These are phyloP conservation scores for Lomentospora prolificans DNA, from an alignment of 2,329 filamentous ascomycete species.

Conservation along the genomic window DNA sequence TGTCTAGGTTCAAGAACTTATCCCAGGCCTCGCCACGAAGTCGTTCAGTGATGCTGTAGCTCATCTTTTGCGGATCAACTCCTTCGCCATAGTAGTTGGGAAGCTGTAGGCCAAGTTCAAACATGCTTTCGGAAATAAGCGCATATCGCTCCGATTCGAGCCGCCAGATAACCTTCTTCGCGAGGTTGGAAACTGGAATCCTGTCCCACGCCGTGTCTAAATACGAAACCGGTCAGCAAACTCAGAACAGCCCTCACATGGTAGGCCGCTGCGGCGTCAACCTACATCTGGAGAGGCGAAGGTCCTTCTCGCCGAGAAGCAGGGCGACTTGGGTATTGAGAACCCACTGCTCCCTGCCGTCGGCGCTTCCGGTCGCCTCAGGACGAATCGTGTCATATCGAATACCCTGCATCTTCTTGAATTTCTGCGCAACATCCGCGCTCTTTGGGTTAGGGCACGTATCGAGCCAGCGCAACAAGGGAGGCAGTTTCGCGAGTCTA, in stretches of 20 bases:
- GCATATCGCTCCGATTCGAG: slow-evolving; percentile 48
- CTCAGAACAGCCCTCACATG: neutral
- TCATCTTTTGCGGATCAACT: slow-evolving; percentile 33
- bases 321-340: slow-evolving; percentile 55
- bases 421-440: slow-evolving; percentile 40
- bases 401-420: slow-evolving; percentile 48
- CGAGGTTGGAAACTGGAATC: slow-evolving; percentile 39
- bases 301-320: slow-evolving; percentile 54
- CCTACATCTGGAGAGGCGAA: slow-evolving; percentile 50
- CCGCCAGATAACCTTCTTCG: slow-evolving; percentile 51
- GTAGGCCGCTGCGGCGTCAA: slow-evolving; percentile 13
- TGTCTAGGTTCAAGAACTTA: slow-evolving; percentile 45
- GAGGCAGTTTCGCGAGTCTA: slow-evolving; percentile 47
- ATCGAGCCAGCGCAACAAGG: slow-evolving; percentile 52
- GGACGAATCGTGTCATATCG: slow-evolving; percentile 54
- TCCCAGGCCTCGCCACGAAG: slow-evolving; percentile 41
- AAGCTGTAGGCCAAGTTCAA: slow-evolving; percentile 43
- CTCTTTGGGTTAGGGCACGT: slow-evolving; percentile 39
- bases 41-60: slow-evolving; percentile 31
- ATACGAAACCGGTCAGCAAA: slow-evolving; percentile 5
- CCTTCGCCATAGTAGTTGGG: slow-evolving; percentile 38
- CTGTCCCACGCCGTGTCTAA: slow-evolving; percentile 51
- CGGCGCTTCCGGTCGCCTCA: slow-evolving; percentile 38
- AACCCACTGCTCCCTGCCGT: slow-evolving; percentile 56
- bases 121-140: slow-evolving; percentile 38